Evolutionary conservation across 73 alveolate species (phyloP).

Genomic region (Tetrahymena borealis): DNA sequence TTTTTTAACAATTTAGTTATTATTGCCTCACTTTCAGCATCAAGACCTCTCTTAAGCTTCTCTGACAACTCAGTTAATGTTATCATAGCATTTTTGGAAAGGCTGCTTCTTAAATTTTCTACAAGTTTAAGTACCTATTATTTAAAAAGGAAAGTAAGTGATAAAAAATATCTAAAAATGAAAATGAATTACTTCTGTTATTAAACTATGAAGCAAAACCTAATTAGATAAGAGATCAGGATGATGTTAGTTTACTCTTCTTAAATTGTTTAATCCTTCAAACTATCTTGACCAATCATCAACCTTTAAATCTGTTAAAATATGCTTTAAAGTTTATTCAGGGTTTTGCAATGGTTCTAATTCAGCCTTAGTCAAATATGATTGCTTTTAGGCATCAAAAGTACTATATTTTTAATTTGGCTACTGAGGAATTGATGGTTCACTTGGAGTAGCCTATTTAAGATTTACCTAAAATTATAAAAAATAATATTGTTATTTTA

Average conservation of each 20-base stretch:
- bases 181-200: not conserved
- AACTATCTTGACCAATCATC: conserved; percentile 45
- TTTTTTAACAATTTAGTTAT: conserved; percentile 15
- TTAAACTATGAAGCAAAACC: not conserved
- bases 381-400: not conserved
- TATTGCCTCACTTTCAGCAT: conserved; percentile 15
- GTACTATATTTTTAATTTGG: not conserved
- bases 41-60: conserved; percentile 10
- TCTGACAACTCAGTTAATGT: conserved; percentile 17
- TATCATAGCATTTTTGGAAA: conserved; percentile 33
- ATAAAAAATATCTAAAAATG: not conserved
- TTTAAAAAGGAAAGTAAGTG: not conserved
- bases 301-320: conserved; percentile 16
- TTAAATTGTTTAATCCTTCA: conserved; percentile 20
- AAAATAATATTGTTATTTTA: not conserved
- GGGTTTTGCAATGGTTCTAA: conserved; percentile 21
- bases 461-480: not conserved
- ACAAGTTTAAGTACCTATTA: conserved; percentile 15
- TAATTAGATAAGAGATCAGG: conserved; percentile 6
- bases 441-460: not conserved
- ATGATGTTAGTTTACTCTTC: conserved; percentile 30
- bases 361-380: not conserved
- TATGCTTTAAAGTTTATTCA: conserved; percentile 1
- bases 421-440: not conserved
- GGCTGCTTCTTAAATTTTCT: conserved; percentile 32